Percentiles rank a stretch among this genome's conserved stretches.
Conservation (phyloP, 305 asterid genomes). For the Solanum aculeatissimum region DNA sequence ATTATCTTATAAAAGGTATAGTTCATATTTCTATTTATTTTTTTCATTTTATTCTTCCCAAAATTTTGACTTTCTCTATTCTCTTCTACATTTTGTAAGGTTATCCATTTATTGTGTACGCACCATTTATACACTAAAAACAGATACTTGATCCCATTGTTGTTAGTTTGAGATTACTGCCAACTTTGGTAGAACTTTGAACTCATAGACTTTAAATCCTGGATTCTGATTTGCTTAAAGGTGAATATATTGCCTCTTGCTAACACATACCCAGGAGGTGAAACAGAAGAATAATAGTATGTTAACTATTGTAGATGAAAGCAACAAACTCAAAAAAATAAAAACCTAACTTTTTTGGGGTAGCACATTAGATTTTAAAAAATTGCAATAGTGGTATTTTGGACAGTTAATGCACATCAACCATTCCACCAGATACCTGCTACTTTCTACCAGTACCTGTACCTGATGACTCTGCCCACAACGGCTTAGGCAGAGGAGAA, state of each 20-base stretch:
- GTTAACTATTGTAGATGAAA: background rate
- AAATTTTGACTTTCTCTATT: no score
- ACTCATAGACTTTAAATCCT: background rate
- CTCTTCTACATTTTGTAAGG: background rate
- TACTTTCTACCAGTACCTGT: background rate
- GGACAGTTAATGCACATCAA: background rate
- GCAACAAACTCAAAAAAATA: background rate
- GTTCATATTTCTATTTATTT: background rate
- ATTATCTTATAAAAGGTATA: no score
- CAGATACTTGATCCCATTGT: background rate
- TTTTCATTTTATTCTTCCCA: background rate
- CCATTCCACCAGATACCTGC: background rate
- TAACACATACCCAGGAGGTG: background rate
- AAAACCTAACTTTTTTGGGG: background rate
- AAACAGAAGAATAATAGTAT: background rate
- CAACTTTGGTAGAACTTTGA: background rate
- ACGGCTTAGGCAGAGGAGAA: background rate
- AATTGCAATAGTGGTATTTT: background rate
- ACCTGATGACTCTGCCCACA: background rate
- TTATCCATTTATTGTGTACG: background rate
- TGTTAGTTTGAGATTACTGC: background rate
- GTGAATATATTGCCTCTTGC: background rate
- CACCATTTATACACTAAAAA: background rate
- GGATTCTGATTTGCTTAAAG: background rate
- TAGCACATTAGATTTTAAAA: background rate